These are phyloP conservation scores for Microdochium nivale DNA, from an alignment of 2,329 filamentous ascomycete species.

Conservation along the genomic window DNA sequence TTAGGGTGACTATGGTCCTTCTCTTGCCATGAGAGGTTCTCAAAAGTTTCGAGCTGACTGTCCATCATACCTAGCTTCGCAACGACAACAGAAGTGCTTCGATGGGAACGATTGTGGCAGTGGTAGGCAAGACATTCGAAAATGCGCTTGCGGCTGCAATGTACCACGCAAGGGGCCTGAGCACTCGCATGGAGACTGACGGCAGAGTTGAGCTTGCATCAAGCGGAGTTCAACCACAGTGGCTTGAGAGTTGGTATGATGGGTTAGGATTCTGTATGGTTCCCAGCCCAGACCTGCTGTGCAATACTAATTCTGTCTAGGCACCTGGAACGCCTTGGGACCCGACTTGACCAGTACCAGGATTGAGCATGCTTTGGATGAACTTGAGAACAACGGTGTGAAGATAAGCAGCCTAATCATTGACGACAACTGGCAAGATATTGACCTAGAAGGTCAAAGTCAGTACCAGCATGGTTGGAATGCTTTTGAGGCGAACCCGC, in stretches of 20 bases:
- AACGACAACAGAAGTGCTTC: slow-evolving; percentile 57
- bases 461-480: slow-evolving; percentile 61
- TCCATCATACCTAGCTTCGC: slow-evolving; percentile 30
- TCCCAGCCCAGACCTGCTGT: background rate
- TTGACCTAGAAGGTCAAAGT: slow-evolving; percentile 43
- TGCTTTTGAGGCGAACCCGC: slow-evolving; percentile 76
- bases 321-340: slow-evolving; percentile 90
- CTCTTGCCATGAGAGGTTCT: slow-evolving; percentile 40
- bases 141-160: slow-evolving; percentile 70
- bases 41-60: background rate
- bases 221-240: slow-evolving; percentile 47
- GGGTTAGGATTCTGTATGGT: slow-evolving; percentile 75
- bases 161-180: slow-evolving; percentile 71
- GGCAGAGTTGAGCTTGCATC: slow-evolving; percentile 3
- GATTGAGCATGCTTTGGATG: slow-evolving; percentile 65
- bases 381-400: slow-evolving; percentile 62
- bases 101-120: slow-evolving; percentile 56
- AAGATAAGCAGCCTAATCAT: slow-evolving; percentile 82
- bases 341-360: slow-evolving; percentile 75
- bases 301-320: slow-evolving; percentile 22
- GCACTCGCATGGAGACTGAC: background rate
- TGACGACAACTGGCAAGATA: slow-evolving; percentile 91
- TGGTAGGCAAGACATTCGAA: slow-evolving; percentile 66
- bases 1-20: slow-evolving; percentile 20
- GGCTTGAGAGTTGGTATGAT: slow-evolving; percentile 86